phyloP scores from a whole-genome alignment of 2,329 filamentous ascomycete genomes.

The Juglanconis juglandina region DNA sequence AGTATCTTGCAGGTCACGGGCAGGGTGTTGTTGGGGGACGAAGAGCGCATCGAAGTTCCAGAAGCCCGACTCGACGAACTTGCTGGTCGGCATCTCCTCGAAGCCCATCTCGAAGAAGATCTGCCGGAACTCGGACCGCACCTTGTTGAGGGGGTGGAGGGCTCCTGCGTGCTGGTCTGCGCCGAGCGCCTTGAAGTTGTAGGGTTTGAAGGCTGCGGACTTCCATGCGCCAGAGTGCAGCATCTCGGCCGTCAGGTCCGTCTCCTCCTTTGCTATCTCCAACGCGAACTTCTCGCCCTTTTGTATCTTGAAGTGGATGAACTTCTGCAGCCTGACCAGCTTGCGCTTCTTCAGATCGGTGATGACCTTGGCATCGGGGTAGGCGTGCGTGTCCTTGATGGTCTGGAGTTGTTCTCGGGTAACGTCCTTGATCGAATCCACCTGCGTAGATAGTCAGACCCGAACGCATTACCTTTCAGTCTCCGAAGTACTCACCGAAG shows the following conservation, averaged over 20 bases:
- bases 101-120: slow-evolving; percentile 99
- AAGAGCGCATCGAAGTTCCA: slow-evolving; percentile 99
- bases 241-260: slow-evolving; percentile 93
- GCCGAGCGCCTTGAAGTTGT: slow-evolving; percentile 53
- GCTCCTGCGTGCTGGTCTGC: slow-evolving; percentile 60
- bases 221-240: slow-evolving; percentile 86
- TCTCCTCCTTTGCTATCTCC: slow-evolving; percentile 88
- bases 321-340: slow-evolving; percentile 78
- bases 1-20: slow-evolving; percentile 94
- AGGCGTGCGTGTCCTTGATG: slow-evolving; percentile 66
- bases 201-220: slow-evolving; percentile 80
- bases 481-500: slow-evolving; percentile 27
- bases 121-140: slow-evolving; percentile 89
- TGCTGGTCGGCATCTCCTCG: slow-evolving; percentile 93
- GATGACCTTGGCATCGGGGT: slow-evolving; percentile 71
- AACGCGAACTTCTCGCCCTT: slow-evolving; percentile 88
- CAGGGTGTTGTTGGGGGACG: slow-evolving; percentile 95
- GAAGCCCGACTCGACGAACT: slow-evolving; percentile 94
- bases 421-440: slow-evolving; percentile 73
- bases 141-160: slow-evolving; percentile 79
- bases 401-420: slow-evolving; percentile 72
- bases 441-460: slow-evolving; percentile 32
- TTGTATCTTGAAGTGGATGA: slow-evolving; percentile 75
- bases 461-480: not conserved
- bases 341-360: slow-evolving; percentile 89